These are phyloP conservation scores for Penicillium diatomitis DNA, from an alignment of 495 filamentous ascomycete genomes.

Conservation along the genomic window DNA sequence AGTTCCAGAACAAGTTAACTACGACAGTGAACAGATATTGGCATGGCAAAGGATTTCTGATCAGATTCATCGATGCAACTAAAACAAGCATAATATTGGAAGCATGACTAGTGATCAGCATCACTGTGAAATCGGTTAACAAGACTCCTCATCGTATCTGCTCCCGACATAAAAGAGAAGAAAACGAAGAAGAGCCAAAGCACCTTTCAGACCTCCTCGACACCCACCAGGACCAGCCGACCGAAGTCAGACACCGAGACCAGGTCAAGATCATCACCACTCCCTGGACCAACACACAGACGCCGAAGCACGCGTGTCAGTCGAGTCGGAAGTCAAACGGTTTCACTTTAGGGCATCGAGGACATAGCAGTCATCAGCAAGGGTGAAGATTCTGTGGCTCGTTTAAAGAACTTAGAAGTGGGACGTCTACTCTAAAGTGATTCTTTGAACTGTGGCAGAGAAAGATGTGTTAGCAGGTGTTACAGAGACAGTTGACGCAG, in stretches of 20 bases:
- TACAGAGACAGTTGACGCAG: background rate
- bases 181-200: slow-evolving; percentile 15
- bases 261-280: slow-evolving; percentile 69
- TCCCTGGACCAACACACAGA: slow-evolving; percentile 40
- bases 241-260: slow-evolving; percentile 52
- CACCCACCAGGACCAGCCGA: slow-evolving; percentile 54
- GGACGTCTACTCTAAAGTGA: slow-evolving; percentile 87
- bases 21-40: no score
- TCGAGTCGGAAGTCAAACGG: slow-evolving; percentile 50
- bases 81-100: no score
- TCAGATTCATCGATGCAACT: no score
- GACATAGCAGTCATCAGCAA: slow-evolving; percentile 62
- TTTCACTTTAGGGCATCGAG: slow-evolving; percentile 65
- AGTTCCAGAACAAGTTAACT: no score
- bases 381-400: slow-evolving; percentile 69
- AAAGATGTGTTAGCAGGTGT: slow-evolving; percentile 20
- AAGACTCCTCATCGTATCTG: no score
- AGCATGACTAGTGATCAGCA: no score
- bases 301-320: slow-evolving; percentile 22
- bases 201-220: slow-evolving; percentile 64
- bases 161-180: slow-evolving; percentile 7
- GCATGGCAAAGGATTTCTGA: no score
- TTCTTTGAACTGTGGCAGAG: slow-evolving; percentile 58
- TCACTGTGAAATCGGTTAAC: no score
- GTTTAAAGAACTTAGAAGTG: slow-evolving; percentile 67